Conservation (phyloP, 139 green algal genomes). For the Chlamydomonas sp. region DNA sequence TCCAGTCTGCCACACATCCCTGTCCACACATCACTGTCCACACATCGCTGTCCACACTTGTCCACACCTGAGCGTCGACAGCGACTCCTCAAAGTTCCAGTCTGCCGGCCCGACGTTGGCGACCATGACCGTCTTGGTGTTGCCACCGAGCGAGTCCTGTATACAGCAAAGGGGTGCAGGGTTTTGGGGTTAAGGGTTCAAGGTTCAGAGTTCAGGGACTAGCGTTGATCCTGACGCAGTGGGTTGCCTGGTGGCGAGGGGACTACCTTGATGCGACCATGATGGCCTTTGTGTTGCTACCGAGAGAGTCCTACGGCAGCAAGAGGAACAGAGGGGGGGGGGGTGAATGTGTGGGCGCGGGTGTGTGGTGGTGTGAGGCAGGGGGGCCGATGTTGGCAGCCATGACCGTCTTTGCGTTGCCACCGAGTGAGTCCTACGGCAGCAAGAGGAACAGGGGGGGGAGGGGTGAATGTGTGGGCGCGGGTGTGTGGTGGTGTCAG, state of each 20-base stretch:
- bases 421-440: slow-evolving; percentile 55
- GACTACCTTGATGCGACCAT: slow-evolving; percentile 78
- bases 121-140: slow-evolving; percentile 85
- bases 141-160: slow-evolving; percentile 65
- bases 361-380: slow-evolving; percentile 9
- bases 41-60: no score
- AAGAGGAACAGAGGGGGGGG: neutral
- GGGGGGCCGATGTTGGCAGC: slow-evolving; percentile 71
- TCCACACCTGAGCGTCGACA: slow-evolving; percentile 57
- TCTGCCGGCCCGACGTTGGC: slow-evolving; percentile 73
- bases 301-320: slow-evolving; percentile 52
- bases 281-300: slow-evolving; percentile 72
- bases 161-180: neutral
- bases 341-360: neutral
- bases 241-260: slow-evolving; percentile 70
- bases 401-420: slow-evolving; percentile 87
- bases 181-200: neutral
- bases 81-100: slow-evolving; percentile 82
- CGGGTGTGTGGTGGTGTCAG: neutral
- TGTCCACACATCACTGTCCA: no score
- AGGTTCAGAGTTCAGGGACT: neutral
- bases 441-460: neutral
- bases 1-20: slow-evolving; percentile 64
- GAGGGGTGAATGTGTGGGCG: neutral
- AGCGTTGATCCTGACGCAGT: slow-evolving; percentile 77